Conservation (phyloP, 495 filamentous ascomycete genomes). For the Sordaria brevicollis region DNA sequence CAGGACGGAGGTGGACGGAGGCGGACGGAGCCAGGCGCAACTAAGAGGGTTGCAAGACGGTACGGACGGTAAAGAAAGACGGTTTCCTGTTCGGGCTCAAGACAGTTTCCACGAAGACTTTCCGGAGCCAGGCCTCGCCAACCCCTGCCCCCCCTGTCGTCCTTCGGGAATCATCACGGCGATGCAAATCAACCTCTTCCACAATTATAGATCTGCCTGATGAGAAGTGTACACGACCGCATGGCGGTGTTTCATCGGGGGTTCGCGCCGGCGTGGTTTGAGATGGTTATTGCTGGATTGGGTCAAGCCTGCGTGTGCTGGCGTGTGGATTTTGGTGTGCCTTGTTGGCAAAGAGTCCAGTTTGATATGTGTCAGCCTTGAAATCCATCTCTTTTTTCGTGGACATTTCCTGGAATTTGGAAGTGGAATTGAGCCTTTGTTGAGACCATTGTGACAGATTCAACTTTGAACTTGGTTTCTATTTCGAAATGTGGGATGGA, state of each 20-base stretch:
- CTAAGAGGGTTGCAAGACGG: neutral
- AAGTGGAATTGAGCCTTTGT: neutral
- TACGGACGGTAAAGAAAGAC: neutral
- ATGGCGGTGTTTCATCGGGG: neutral
- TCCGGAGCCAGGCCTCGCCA: conserved; percentile 16
- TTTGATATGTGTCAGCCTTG: neutral
- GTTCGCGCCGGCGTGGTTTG: neutral
- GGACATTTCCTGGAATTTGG: neutral
- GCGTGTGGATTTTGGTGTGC: neutral
- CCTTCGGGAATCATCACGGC: conserved; percentile 7
- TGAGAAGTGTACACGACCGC: neutral
- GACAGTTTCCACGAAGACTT: conserved; percentile 26
- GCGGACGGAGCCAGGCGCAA: too few relatives aligned
- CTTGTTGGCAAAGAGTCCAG: neutral
- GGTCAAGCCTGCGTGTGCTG: neutral
- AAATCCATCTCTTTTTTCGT: neutral
- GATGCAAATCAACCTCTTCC: neutral
- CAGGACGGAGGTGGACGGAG: neutral
- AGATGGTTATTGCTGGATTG: neutral
- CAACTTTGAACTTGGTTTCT: too few relatives aligned
- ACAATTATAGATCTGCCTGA: neutral
- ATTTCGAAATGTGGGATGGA: too few relatives aligned
- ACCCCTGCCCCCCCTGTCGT: conserved; percentile 15
- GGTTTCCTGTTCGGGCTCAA: conserved; percentile 6
- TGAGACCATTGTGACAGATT: too few relatives aligned